Percentiles rank a stretch among this genome's conserved stretches.
Evolutionary conservation across 345 rosid species (phyloP).

Genomic region (Kernera saxatilis): DNA sequence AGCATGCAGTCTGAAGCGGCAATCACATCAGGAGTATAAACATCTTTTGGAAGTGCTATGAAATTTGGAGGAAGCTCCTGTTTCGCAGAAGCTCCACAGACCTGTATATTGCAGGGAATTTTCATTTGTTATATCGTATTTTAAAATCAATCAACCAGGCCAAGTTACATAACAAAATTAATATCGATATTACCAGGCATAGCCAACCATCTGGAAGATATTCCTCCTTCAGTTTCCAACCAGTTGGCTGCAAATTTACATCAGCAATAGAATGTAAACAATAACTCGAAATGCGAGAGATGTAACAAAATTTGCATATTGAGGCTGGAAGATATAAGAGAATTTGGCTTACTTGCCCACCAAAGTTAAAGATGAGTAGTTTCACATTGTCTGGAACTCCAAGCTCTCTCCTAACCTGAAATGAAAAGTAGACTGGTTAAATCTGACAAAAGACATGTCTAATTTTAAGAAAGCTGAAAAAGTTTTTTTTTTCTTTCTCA

Average conservation of each 20-base stretch:
- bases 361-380: conserved; percentile 81
- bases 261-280: background rate
- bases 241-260: conserved; percentile 59
- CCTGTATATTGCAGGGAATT: conserved; percentile 33
- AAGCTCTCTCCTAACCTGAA: conserved; percentile 72
- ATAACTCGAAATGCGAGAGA: background rate
- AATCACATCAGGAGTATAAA: conserved; percentile 85
- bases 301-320: background rate
- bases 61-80: conserved; percentile 81
- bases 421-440: background rate
- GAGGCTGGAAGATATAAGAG: background rate
- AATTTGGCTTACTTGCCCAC: conserved; percentile 65
- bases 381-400: conserved; percentile 72
- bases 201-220: conserved; percentile 84
- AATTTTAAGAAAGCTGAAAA: background rate
- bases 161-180: background rate
- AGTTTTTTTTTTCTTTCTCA: background rate
- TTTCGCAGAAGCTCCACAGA: conserved; percentile 81
- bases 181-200: conserved; percentile 57
- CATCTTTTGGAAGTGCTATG: conserved; percentile 68
- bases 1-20: conserved; percentile 98
- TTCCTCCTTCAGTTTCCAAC: conserved; percentile 81
- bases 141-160: background rate
- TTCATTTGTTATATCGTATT: background rate
- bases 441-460: background rate